These are phyloP conservation scores for Kuraishia floccosa DNA, from an alignment of 805 yeast genomes.

Conservation along the genomic window DNA sequence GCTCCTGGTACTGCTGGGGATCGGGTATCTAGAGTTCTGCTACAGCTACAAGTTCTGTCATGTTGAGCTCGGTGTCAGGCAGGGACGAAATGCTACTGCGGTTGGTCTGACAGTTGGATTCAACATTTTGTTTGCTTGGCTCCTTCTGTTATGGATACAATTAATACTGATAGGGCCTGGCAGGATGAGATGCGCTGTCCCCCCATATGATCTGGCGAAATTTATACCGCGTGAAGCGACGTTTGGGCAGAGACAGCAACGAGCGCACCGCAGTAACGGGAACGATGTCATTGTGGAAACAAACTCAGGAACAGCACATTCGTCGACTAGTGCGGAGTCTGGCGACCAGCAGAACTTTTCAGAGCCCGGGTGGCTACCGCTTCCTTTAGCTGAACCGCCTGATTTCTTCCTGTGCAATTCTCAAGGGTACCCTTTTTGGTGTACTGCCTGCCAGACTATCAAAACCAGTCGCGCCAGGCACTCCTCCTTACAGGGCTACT, in stretches of 20 bases:
- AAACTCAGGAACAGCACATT: too few relatives aligned
- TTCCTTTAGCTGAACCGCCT: slow-evolving; percentile 34
- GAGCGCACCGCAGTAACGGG: slow-evolving; percentile 1
- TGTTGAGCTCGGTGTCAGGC: slow-evolving; percentile 26
- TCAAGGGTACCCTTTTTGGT: slow-evolving; percentile 70
- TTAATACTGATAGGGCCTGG: slow-evolving; percentile 52
- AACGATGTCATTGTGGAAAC: too few relatives aligned
- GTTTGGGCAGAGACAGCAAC: too few relatives aligned
- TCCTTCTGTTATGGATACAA: slow-evolving; percentile 30
- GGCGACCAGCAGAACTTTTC: too few relatives aligned
- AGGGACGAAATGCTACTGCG: slow-evolving; percentile 19
- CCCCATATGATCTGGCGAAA: slow-evolving; percentile 19
- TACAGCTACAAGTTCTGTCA: slow-evolving; percentile 17
- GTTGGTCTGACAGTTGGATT: slow-evolving; percentile 19
- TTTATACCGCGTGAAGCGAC: too few relatives aligned
- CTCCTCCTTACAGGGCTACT: slow-evolving; percentile 38
- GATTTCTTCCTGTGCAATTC: slow-evolving; percentile 53
- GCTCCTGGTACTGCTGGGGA: slow-evolving; percentile 5
- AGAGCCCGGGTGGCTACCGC: too few relatives aligned
- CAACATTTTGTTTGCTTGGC: slow-evolving; percentile 14
- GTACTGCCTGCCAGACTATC: slow-evolving; percentile 52
- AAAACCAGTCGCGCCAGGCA: slow-evolving; percentile 67
- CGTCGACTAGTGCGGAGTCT: too few relatives aligned
- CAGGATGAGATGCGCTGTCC: slow-evolving; percentile 19
- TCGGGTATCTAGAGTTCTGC: slow-evolving; percentile 16